phyloP scores from a whole-genome alignment of 2,329 filamentous ascomycete genomes.

The Phaeosphaeriaceae sp. region DNA sequence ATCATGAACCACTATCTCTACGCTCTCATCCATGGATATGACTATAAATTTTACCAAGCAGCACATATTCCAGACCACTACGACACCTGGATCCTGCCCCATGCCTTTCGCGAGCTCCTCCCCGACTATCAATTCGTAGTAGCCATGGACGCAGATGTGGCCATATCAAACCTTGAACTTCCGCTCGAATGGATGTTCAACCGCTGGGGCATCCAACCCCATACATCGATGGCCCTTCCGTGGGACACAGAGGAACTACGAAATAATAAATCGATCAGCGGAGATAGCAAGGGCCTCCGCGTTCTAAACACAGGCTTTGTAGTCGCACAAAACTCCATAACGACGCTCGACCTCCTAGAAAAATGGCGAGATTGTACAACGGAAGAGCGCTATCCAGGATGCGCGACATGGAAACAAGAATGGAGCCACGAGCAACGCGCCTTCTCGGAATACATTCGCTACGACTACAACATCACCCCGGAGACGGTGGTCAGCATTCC shows the following conservation, averaged over 20 bases:
- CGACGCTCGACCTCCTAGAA: constrained; percentile 34
- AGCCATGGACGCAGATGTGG: constrained; percentile 55
- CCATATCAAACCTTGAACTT: constrained; percentile 51
- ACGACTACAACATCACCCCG: constrained; percentile 34
- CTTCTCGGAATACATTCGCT: constrained; percentile 42
- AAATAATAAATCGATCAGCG: constrained; percentile 28
- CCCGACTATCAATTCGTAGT: constrained; percentile 52
- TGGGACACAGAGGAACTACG: constrained; percentile 37
- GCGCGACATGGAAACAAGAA: constrained; percentile 32
- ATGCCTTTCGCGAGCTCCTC: constrained; percentile 49
- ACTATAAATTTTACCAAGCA: constrained; percentile 54
- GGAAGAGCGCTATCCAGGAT: constrained; percentile 32
- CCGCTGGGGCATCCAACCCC: constrained; percentile 51
- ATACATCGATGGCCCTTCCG: constrained; percentile 52
- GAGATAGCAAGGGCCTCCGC: constrained; percentile 43
- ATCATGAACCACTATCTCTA: constrained; percentile 25
- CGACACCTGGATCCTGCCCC: constrained; percentile 54
- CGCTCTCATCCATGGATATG: constrained; percentile 54
- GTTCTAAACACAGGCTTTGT: constrained; percentile 51
- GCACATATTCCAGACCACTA: constrained; percentile 43
- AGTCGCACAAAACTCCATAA: constrained; percentile 41
- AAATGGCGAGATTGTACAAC: constrained; percentile 41
- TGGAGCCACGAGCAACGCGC: constrained; percentile 45
- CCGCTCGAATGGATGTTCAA: constrained; percentile 59
- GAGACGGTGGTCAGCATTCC: constrained; percentile 37